These are phyloP conservation scores for Tieghemostelium lacteum DNA, from an alignment of 78 protist species.

Conservation along the genomic window DNA sequence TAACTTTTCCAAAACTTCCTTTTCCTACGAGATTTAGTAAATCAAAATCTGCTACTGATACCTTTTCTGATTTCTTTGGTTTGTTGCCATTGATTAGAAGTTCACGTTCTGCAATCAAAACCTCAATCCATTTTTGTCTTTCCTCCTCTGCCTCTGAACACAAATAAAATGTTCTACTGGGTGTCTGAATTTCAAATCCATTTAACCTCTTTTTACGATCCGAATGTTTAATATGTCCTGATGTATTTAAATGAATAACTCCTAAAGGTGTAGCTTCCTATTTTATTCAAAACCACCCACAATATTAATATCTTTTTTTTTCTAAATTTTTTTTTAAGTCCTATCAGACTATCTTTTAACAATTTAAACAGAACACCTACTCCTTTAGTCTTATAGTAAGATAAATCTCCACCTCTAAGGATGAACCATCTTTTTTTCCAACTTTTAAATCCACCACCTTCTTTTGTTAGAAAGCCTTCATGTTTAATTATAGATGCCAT, in stretches of 20 bases:
- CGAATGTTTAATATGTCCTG: conserved; percentile 64
- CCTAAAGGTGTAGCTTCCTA: conserved; percentile 68
- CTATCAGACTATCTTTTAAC: neutral
- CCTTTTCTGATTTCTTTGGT: conserved; percentile 72
- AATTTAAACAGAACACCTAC: conserved; percentile 15
- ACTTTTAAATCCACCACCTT: conserved; percentile 85
- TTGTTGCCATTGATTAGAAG: conserved; percentile 15
- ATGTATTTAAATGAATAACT: conserved; percentile 66
- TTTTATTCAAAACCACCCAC: too few species aligned
- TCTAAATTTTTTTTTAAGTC: too few species aligned
- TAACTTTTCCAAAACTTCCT: conserved; percentile 95
- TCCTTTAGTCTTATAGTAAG: conserved; percentile 78
- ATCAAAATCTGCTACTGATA: conserved; percentile 91
- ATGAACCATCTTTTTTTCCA: conserved; percentile 86
- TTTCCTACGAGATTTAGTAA: conserved; percentile 89
- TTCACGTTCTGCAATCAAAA: conserved; percentile 47
- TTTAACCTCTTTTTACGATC: conserved; percentile 51
- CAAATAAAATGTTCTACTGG: conserved; percentile 73
- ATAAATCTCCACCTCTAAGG: conserved; percentile 67
- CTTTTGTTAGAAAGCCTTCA: conserved; percentile 83
- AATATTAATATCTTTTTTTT: too few species aligned
- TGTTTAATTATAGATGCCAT: conserved; percentile 48
- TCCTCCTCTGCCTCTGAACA: conserved; percentile 78
- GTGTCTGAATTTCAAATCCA: conserved; percentile 82
- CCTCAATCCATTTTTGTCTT: conserved; percentile 75